Evolutionary conservation across 345 rosid genomes (phyloP).

Genomic region (Eucalyptus tenuipes): DNA sequence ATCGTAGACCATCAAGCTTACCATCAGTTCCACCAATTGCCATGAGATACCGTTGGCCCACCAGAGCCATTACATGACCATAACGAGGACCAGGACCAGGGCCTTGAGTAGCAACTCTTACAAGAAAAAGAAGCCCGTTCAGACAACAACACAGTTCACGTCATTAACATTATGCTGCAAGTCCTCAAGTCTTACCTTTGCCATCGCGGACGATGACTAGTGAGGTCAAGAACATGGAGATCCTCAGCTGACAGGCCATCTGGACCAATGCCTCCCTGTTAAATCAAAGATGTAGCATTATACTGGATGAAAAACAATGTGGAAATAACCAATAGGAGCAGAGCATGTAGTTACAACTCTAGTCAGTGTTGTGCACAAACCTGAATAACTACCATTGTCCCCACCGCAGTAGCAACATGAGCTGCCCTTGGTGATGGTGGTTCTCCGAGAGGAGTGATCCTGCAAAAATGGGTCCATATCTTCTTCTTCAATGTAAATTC

Average conservation of each 20-base stretch:
- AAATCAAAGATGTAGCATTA: background rate
- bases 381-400: slow-evolving; percentile 99
- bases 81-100: slow-evolving; percentile 99
- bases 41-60: slow-evolving; percentile 99
- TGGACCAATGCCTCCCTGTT: slow-evolving; percentile 97
- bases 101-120: slow-evolving; percentile 96
- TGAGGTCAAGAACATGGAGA: slow-evolving; percentile 98
- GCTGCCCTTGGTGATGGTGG: slow-evolving; percentile 99
- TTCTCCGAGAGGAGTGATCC: slow-evolving; percentile 87
- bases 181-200: slow-evolving; percentile 49
- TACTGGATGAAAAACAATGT: background rate
- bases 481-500: background rate
- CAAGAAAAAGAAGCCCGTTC: slow-evolving; percentile 8
- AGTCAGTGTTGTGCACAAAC: slow-evolving; percentile 10
- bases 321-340: background rate
- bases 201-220: slow-evolving; percentile 95
- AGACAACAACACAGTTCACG: background rate
- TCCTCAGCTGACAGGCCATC: slow-evolving; percentile 99
- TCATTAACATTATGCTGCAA: background rate
- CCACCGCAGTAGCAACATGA: slow-evolving; percentile 98
- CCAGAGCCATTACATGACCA: slow-evolving; percentile 99
- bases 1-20: slow-evolving; percentile 8
- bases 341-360: background rate
- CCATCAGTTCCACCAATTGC: slow-evolving; percentile 99
- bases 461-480: slow-evolving; percentile 2